Evolutionary conservation across 345 rosid species (phyloP).

Genomic region (Trapa bicornis): DNA sequence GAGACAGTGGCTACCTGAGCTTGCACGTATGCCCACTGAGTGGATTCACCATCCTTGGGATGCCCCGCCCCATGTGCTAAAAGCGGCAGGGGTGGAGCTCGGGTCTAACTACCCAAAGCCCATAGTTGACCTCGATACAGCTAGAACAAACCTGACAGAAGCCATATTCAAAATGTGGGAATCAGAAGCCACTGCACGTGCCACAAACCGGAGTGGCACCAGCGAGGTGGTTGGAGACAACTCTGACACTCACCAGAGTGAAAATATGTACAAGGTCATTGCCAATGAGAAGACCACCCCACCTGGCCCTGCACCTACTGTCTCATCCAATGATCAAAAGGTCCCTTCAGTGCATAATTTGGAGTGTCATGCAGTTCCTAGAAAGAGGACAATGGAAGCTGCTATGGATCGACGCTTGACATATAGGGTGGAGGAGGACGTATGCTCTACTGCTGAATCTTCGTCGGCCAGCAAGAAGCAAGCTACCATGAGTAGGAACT

Average conservation of each 20-base stretch:
- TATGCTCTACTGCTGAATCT: conserved; percentile 72
- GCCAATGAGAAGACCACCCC: conserved; percentile 20
- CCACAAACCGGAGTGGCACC: conserved; percentile 20
- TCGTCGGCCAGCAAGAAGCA: conserved; percentile 34
- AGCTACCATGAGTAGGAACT: conserved; percentile 25
- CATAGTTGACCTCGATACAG: conserved; percentile 55
- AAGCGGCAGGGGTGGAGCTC: conserved; percentile 61
- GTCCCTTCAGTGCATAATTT: conserved; percentile 39
- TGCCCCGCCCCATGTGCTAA: conserved; percentile 50
- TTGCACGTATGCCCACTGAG: conserved; percentile 73
- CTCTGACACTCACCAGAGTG: conserved; percentile 27
- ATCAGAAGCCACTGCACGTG: conserved; percentile 43
- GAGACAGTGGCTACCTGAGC: conserved; percentile 89
- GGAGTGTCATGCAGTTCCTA: conserved; percentile 14
- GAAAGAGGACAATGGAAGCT: conserved; percentile 44
- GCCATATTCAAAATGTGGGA: conserved; percentile 84
- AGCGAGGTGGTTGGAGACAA: conserved; percentile 64
- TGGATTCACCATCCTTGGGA: conserved; percentile 99
- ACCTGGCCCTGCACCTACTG: conserved; percentile 22
- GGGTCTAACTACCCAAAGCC: conserved; percentile 65
- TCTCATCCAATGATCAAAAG: conserved; percentile 68
- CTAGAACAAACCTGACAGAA: conserved; percentile 43
- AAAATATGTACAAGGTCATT: conserved; percentile 18
- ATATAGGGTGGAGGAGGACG: conserved; percentile 35
- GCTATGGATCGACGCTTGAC: conserved; percentile 16